Percentiles rank a stretch among this genome's conserved stretches.
These are phyloP conservation scores for Microdochium bolleyi DNA, from an alignment of 2,329 filamentous ascomycete genomes.

Conservation along the genomic window DNA sequence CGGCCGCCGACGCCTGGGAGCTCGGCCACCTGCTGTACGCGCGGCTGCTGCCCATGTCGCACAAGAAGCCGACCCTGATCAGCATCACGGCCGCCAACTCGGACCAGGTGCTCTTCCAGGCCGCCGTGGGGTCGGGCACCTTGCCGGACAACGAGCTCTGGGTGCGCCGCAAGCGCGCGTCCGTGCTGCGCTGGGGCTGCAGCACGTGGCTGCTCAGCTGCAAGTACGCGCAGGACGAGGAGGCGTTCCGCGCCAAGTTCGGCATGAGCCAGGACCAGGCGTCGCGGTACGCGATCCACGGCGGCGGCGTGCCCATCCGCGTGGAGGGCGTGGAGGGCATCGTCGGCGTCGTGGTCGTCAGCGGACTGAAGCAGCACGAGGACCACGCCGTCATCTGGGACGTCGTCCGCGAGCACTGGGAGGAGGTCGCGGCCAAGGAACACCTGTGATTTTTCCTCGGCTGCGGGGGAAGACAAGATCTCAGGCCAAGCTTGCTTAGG, in stretches of 20 bases:
- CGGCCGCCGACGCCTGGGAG: conserved; percentile 54
- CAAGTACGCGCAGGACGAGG: conserved; percentile 59
- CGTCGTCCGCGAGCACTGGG: conserved; percentile 48
- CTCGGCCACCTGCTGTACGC: conserved; percentile 57
- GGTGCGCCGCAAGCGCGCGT: conserved; percentile 64
- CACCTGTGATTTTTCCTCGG: no score
- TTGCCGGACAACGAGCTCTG: conserved; percentile 65
- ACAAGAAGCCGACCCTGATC: conserved; percentile 45
- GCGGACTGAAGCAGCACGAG: conserved; percentile 67
- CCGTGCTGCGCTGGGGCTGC: conserved; percentile 62
- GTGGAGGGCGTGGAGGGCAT: conserved; percentile 69
- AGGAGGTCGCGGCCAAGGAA: conserved; percentile 1
- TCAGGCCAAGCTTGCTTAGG: no score
- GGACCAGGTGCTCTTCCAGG: conserved; percentile 61
- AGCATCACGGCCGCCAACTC: conserved; percentile 54
- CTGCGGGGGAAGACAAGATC: no score
- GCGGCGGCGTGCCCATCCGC: conserved; percentile 65
- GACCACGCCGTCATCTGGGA: conserved; percentile 72
- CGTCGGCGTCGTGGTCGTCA: conserved; percentile 68
- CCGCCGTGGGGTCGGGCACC: conserved; percentile 56
- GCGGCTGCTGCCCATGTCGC: conserved; percentile 45
- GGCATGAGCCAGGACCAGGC: conserved; percentile 48
- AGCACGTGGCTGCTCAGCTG: conserved; percentile 65
- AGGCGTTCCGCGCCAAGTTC: conserved; percentile 56
- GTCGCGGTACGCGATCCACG: conserved; percentile 66